Evolutionary conservation across 305 asterid genomes (phyloP), one percentile per base, ranked within the genome.

Genomic region (Solanum hybrid): DNA sequence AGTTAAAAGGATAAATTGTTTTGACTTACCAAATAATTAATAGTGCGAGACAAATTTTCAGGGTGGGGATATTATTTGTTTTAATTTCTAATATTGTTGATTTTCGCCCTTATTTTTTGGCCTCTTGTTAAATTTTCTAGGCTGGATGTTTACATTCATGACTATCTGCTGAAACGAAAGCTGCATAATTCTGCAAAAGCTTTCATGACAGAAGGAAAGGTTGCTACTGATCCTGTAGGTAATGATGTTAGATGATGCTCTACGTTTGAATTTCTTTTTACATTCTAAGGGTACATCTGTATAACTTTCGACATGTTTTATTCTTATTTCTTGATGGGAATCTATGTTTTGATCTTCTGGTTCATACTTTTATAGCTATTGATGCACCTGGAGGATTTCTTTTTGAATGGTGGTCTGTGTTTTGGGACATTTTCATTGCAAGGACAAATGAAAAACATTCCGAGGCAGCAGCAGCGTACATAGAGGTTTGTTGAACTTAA

Each of bases 341-440:
- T 45, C 38, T 83, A 39, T 11, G 73, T 83, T 83, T 26, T 83
- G 65, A 83, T 27, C 38, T 83, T 41, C 37, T 41, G 87, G 6
- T 87, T 5, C 38, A 27, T 76, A 51, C 22, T 45, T 39, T 91
- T 92, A 92, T 92, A 98, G 99, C 99, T 70, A 98, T 98, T 93
- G 99, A 98, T 92, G 99, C 99, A n/a, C 99, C 99, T 33, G 99
- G 99, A 88, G 99, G 99, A 81, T 98, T 98, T 95, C 97, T 98
- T 34, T 96, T 96, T 83, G 99, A 98, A 89, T 98, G 99, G 99
- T 98, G 99, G 99, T 97, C 99, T 77, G 99, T 97, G 78, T 97
- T 97, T 92, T 98, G 99, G 99, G 99, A 98, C 92, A 98, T 98
- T 79, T 98, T 96, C 93, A 98, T 98, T 91, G 98, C 99, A 82